Evolutionary conservation across 2,329 filamentous ascomycete species (phyloP).

Genomic region (Fusarium avenaceum): DNA sequence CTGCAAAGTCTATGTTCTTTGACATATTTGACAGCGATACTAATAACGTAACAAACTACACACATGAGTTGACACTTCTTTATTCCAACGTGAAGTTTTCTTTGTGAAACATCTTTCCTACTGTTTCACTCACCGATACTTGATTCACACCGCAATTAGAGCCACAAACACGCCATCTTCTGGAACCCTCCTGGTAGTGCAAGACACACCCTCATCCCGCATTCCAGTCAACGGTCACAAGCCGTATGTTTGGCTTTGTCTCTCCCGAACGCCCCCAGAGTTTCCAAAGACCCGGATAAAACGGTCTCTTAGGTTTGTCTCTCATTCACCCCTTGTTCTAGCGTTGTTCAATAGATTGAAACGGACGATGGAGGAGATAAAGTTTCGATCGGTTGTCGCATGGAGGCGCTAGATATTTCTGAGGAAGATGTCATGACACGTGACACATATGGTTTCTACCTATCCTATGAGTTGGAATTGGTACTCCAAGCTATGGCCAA

Average conservation of each 20-base stretch:
- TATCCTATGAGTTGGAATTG: background rate
- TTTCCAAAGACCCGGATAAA: conserved; percentile 24
- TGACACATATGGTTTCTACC: background rate
- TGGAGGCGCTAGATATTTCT: background rate
- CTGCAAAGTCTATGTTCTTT: background rate
- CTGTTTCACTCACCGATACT: background rate
- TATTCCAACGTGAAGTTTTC: fast-evolving
- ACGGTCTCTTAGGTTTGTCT: conserved; percentile 18
- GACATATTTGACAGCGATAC: background rate
- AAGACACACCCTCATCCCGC: conserved; percentile 29
- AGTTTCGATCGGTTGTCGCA: conserved; percentile 14
- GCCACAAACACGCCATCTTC: conserved; percentile 29
- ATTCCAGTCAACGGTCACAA: conserved; percentile 34
- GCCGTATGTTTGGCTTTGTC: conserved; percentile 28
- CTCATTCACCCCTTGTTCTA: conserved; percentile 27
- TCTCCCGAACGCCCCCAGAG: conserved; percentile 24
- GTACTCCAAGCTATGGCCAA: background rate
- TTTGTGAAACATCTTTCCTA: background rate
- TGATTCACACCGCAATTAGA: conserved; percentile 18
- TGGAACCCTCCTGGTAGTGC: conserved; percentile 4
- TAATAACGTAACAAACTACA: background rate
- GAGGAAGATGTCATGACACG: background rate
- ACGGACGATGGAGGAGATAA: conserved; percentile 9
- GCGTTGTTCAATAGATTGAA: conserved; percentile 11
- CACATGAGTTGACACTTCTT: background rate